Base-by-base conservation (phyloP, 768 basidiomycete species). In the Phanerochaete sordida region DNA sequence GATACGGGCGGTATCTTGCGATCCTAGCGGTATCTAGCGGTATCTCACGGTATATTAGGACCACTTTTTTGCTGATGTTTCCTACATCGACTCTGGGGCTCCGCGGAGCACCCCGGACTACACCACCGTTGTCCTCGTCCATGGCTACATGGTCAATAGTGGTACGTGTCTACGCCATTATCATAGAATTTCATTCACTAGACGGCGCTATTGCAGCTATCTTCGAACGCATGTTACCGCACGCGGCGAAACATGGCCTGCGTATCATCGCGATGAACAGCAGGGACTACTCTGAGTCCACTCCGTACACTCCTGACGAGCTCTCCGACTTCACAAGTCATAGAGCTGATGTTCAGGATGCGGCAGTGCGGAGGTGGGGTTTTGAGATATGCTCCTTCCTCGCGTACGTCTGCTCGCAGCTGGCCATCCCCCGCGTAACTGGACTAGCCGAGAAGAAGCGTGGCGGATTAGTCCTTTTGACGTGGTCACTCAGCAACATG, bases 401-500 rank as follows among this genome's bases (percentile, higher is more conserved):
- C 13, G 50, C 31, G 1, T 35, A 44, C 13, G 33, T 53, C 1
- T 31, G 51, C 23, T 21, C 13, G 15, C 16, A 12, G 4, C 35
- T 48, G 1, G 33, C 33, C 26, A 54, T 59, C 26, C 50, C 58
- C 12, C 50, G 19, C 3, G 13, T 37, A 2, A 23, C 19, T 13
- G 31, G 9, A 13, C 7, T 7, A n/a, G 27, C 24, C 7, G 60
- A 45, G 19, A 37, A 43, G 31, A 56, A 27, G 46, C 28, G 33
- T 11, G 61, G 60, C 3, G 61, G 61, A 1, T 23, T 62, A 4
- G 12, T 46, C 21, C 33, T 62, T 1, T 4, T 62, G 24, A n/a
- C 56, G 21, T 62, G 61, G 61, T 62, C 61, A 12, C 24, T 52
- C 19, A 39, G 27, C 9, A 54, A 28, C 31, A 33, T 46, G 30